Evolutionary conservation across 805 yeast genomes (phyloP), one percentile per base, ranked within the genome.

Genomic region (Teunomyces kruisii): DNA sequence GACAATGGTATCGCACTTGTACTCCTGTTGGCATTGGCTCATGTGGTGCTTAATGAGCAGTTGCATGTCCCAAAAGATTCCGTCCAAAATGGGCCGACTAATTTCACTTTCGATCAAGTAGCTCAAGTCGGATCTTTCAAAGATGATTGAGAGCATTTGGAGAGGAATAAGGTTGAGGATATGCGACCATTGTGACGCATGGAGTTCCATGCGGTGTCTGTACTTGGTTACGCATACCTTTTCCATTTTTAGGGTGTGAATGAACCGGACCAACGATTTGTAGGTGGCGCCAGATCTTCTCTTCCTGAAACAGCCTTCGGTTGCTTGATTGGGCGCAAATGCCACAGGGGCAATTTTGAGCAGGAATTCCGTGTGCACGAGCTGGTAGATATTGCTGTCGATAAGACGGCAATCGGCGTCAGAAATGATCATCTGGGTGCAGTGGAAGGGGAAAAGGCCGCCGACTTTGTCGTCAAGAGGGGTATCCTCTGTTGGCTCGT

Each of bases 121-220:
- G 33, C 47, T 31, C 2, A 54, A 40, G 41, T 56, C 49, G 6
- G 50, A 44, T 36, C 55, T 53, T 35, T 55, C 61, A 44, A 52
- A 52, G 9, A 56, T 45, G 9, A 58, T 47, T 8, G 61, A 48
- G 8, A 55, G 43, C 5, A 50, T 10, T 9, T 54, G 57, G 17
- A 58, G 47, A 43, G 56, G 38, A 24, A 35, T 28, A 12, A 35
- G 38, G 10, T 35, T 35, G 28, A 35, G 28, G 6, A 35, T 35
- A 24, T 35, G 22, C 2, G 38, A 35, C 38, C 38, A 35, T 35
- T 35, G 38, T 13, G 38, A 17, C 13, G 38, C 27, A n/a, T 35
- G 38, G 27, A 35, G 28, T 3, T 35, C 38, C 9, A 22, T 13
- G 6, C 38, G 38, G 28, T 13, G 38, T 35, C 22, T 35, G 28